Base-by-base conservation (phyloP, 768 basidiomycete genomes). In the Tephrocybe sp. region DNA sequence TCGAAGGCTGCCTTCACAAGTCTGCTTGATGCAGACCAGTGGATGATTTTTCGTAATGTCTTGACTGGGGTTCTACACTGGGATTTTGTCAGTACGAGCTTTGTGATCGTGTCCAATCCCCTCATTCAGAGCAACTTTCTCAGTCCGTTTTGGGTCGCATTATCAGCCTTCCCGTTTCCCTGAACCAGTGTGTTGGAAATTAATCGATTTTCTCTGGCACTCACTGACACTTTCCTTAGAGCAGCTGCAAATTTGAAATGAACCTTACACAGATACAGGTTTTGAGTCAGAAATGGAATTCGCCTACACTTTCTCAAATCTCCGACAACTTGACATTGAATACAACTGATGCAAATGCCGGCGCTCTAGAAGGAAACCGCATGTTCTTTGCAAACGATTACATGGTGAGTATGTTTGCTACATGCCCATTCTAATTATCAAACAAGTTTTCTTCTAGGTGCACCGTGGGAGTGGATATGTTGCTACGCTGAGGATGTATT, bases 11-110 rank as follows among this genome's bases (percentile, higher is more conserved):
- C 85, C 0, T 77, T 88, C 43, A 76, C 73, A 8, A 78, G 73
- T 11, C 66, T 85, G 4, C 73, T 88, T 51, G 73, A 80, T 26
- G 87, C 80, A 0, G 72, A 82, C 53, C 68, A 71, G 39, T 90
- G 87, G 87, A 86, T 88, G 85, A 81, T 87, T 23, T 85, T 77
- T 59, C 68, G 69, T 11, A 88, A 89, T 59, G 64, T 71, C 9
- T 43, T 75, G 23, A 85, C 86, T 1, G 67, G 73, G 3, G 75
- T 81, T 15, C 60, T 83, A 40, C 85, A 87, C 60, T 90, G 85
- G 84, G 87, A 90, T 59, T 81, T 86, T 60, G 85, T 87, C 51
- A 61, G 85, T 74, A 37, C 15, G 4, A 38, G 2, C 36, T 28
- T 37, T 17, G 14, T n/a, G 11, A 40, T 28, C 55, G 3, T 49